A percentile compares a stretch with the other conserved stretches of the same genome.
phyloP scores from a whole-genome alignment of 176 grass and related monocot genomes.

The Phoenix roebelenii region DNA sequence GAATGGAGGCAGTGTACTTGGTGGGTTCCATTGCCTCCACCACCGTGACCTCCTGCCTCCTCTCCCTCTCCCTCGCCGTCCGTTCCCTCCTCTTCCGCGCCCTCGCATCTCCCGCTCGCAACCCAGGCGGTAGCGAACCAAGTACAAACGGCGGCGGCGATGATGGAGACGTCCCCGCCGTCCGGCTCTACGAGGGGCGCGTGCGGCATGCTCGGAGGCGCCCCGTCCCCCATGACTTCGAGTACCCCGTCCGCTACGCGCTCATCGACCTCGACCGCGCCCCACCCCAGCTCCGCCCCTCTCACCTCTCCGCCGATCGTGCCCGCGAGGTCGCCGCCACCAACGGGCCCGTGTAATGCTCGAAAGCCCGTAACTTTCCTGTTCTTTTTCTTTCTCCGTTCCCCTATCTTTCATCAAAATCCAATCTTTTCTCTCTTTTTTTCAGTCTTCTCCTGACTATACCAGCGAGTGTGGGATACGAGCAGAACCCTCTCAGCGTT shows the following conservation, averaged over 20 bases:
- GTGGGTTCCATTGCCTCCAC: slow-evolving; percentile 38
- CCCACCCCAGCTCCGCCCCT: slow-evolving; percentile 7
- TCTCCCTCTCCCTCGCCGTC: slow-evolving; percentile 32
- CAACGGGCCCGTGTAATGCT: slow-evolving; percentile 54
- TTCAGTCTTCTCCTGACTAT: slow-evolving; percentile 67
- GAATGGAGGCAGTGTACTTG: slow-evolving; percentile 61
- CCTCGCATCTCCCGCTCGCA: background rate
- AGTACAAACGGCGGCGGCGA: background rate
- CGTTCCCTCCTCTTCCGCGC: slow-evolving; percentile 23
- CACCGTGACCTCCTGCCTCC: slow-evolving; percentile 22
- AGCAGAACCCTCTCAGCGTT: slow-evolving; percentile 90
- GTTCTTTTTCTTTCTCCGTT: background rate
- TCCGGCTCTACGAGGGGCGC: slow-evolving; percentile 55
- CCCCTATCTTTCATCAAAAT: slow-evolving; percentile 1
- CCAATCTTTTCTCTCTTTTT: background rate
- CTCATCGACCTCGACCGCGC: slow-evolving; percentile 63
- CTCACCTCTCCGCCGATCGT: slow-evolving; percentile 46
- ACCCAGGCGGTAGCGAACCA: background rate
- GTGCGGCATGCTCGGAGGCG: slow-evolving; percentile 49
- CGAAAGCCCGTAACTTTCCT: background rate
- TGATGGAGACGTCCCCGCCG: background rate
- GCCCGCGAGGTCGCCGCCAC: slow-evolving; percentile 61
- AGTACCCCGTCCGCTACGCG: slow-evolving; percentile 66
- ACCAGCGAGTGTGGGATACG: slow-evolving; percentile 72
- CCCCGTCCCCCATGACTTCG: slow-evolving; percentile 61